These are phyloP conservation scores for Nigrograna mackinnonii DNA, from an alignment of 2,329 filamentous ascomycete species.

Conservation along the genomic window DNA sequence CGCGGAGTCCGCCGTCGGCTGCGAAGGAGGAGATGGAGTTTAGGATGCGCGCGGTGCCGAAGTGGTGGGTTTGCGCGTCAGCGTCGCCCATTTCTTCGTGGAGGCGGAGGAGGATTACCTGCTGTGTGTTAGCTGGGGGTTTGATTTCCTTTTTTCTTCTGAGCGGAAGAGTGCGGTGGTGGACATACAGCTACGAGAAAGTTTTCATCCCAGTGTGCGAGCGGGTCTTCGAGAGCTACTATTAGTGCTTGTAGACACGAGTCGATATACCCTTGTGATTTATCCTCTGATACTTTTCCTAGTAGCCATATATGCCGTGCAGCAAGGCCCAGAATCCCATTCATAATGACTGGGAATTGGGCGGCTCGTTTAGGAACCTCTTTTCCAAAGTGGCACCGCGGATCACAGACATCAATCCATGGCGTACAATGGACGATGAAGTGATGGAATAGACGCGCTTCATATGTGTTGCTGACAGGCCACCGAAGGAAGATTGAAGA, in stretches of 20 bases:
- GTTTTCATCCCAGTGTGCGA: slow-evolving; percentile 49
- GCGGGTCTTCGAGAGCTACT: slow-evolving; percentile 46
- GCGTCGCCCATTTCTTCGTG: slow-evolving; percentile 52
- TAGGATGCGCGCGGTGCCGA: slow-evolving; percentile 43
- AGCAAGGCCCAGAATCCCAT: slow-evolving; percentile 52
- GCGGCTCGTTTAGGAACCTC: slow-evolving; percentile 53
- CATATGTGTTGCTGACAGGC: slow-evolving; percentile 26
- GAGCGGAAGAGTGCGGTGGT: background rate
- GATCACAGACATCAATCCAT: slow-evolving; percentile 33
- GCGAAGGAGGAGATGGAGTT: slow-evolving; percentile 43
- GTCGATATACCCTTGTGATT: slow-evolving; percentile 50
- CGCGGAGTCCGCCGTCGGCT: slow-evolving; percentile 42
- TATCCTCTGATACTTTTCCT: slow-evolving; percentile 41
- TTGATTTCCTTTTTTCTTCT: background rate
- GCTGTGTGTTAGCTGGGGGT: background rate
- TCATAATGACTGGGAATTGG: slow-evolving; percentile 50
- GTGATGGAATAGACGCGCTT: slow-evolving; percentile 30
- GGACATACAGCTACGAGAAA: slow-evolving; percentile 45
- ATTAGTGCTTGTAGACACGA: slow-evolving; percentile 53
- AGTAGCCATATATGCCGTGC: slow-evolving; percentile 50
- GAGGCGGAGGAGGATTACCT: slow-evolving; percentile 51
- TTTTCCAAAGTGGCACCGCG: slow-evolving; percentile 43
- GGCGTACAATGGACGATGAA: slow-evolving; percentile 31
- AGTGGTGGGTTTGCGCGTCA: slow-evolving; percentile 44
- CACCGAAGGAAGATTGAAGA: slow-evolving; percentile 21